Base-by-base conservation (phyloP, 2,329 filamentous ascomycete genomes). In the Cadophora gregata region DNA sequence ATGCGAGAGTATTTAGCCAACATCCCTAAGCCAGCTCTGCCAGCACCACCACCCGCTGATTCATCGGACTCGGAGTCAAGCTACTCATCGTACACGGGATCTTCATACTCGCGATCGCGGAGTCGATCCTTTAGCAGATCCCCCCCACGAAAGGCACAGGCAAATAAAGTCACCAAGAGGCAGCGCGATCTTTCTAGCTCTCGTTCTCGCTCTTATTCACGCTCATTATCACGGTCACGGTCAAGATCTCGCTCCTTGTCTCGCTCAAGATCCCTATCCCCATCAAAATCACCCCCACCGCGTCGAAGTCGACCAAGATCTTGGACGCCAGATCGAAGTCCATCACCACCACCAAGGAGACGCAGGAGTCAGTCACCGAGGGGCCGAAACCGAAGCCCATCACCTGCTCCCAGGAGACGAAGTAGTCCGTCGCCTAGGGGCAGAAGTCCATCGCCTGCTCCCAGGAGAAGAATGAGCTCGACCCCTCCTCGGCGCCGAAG, bases 1-100 rank as follows among this genome's bases (percentile, higher is more conserved):
- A 97, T 97, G 93, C 90, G 96, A 78, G 93, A 96, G 75, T 89
- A 90, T 77, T 85, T 99, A 65, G 91, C 94, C 78, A 97, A 93
- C 76, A 88, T 96, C 79, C 94, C 94, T 14, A 96, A 96, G 77
- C 93, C 94, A 2, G 85, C 91, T 1, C 81, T 92, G 27, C 91
- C 92, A 6, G 88, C 93, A 1, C 81, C 92, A 0, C 83, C 87
- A 25, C 82, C 83, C 1, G 81, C 79, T 9, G 79, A 80, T 33
- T 84, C 88, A 59, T 90, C 89, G 0, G 88, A 90, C 68, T 89
- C 89, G 0, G 90, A 92, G 55, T 93, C 83, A 7, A 93, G 90
- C 79, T 95, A 93, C 76, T 93, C 90, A 0, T 93, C 91, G 24
- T 92, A 92, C 75, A 86, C 85, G 0, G 84, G 85, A 53, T 88